Evolutionary conservation across 192 early-diverging fungal species (phyloP), one percentile per base, ranked within the genome.

Genomic region (Thamnidium elegans): DNA sequence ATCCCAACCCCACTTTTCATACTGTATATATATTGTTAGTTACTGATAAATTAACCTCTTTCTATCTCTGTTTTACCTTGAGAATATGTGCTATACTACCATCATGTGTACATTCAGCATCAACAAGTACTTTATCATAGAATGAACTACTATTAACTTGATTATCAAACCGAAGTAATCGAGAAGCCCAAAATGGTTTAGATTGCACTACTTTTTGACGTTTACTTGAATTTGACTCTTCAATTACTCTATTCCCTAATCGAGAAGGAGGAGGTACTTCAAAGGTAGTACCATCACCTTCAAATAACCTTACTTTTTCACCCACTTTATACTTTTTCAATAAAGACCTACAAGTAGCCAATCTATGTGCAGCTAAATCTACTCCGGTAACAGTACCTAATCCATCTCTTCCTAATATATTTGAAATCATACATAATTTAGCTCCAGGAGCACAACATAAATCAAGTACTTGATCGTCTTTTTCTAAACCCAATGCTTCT

Each of bases 361-460:
- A 68, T 9, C 97, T 81, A 60, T 90, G 81, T 3, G 65, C 21
- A 2, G 86, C 86, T 30, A 97, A 77, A 68, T 99, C 97, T 0
- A 99, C 94, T 1, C 95, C 97, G 0, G 97, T 99, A 4, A 95
- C 88, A 0, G 92, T 91, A 1, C 97, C 97, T 17, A 86, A 86
- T 8, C 81, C 84, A 15, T 83, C 75, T 21, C 62, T 54, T 6
- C 74, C 82, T 45, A 90, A 70, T 11, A 93, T 44, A 62, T 97
- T 90, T 4, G 86, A 78, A 21, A 96, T 76, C 66, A 90, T 81
- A 61, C 91, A 88, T 15, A 99, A 81, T 64, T 99, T 99, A 21
- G 86, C 89, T 0, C 97, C 82, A 7, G 84, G 84, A 7, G 79
- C 83, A 50, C 81, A 78, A 56, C 82, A 86, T 32, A 83, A 50